Evolutionary conservation across 176 grass and related monocot genomes (phyloP).

Genomic region (Poa annua): DNA sequence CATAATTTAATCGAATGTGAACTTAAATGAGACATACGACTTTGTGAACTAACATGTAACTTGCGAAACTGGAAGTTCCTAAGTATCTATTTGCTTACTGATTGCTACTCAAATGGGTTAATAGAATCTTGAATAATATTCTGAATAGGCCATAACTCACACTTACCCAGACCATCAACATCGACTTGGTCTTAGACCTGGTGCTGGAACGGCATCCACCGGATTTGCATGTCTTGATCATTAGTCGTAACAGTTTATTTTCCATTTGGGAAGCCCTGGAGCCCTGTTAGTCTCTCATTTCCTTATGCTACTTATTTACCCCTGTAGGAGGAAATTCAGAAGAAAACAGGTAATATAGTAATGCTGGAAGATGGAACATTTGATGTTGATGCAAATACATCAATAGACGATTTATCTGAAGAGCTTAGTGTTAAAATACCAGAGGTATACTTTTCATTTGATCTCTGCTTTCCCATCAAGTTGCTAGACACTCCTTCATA

Average conservation of each 20-base stretch:
- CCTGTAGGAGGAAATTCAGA: slow-evolving; percentile 95
- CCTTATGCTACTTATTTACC: neutral
- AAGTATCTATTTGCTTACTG: slow-evolving; percentile 8
- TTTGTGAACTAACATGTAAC: neutral
- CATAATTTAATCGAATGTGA: neutral
- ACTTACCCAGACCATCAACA: neutral
- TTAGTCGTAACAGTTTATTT: neutral
- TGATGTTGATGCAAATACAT: slow-evolving; percentile 98
- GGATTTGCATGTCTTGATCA: slow-evolving; percentile 1
- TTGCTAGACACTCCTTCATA: neutral
- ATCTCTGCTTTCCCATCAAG: slow-evolving; percentile 18
- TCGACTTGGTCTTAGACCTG: slow-evolving; percentile 7
- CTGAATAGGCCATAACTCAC: neutral
- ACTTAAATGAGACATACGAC: slow-evolving; percentile 5
- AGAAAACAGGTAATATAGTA: slow-evolving; percentile 95
- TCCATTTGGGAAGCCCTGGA: neutral
- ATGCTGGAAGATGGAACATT: slow-evolving; percentile 90
- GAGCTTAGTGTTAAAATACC: slow-evolving; percentile 96
- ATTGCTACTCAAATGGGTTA: slow-evolving; percentile 16
- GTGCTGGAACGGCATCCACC: slow-evolving; percentile 4
- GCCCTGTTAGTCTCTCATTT: slow-evolving; percentile 13
- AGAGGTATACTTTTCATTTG: slow-evolving; percentile 65
- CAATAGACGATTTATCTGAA: slow-evolving; percentile 90
- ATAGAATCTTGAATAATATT: slow-evolving; percentile 7
- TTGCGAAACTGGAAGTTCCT: slow-evolving; percentile 17